Percentiles rank a stretch among this genome's conserved stretches.
These are phyloP conservation scores for Trichoderma koningii DNA, from an alignment of 2,329 filamentous ascomycete species.

Conservation along the genomic window DNA sequence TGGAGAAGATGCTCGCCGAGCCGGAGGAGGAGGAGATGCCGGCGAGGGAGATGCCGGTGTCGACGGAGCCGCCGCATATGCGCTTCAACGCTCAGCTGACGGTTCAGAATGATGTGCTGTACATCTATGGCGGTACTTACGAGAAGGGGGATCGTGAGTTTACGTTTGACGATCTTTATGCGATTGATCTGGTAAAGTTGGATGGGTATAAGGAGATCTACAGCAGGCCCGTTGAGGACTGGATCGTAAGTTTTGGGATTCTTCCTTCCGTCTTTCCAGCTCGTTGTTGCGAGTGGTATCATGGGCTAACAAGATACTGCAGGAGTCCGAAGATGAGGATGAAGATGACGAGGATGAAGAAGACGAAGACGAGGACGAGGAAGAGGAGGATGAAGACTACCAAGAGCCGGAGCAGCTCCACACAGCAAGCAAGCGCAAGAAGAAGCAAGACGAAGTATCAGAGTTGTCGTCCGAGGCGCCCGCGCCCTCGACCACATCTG, in stretches of 20 bases:
- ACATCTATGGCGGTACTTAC: conserved; percentile 92
- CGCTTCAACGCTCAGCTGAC: conserved; percentile 90
- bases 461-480: conserved; percentile 41
- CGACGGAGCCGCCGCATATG: conserved; percentile 82
- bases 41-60: conserved; percentile 63
- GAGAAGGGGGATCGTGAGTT: conserved; percentile 94
- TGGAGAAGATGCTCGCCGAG: conserved; percentile 55
- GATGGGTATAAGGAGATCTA: conserved; percentile 94
- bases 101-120: conserved; percentile 89
- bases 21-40: conserved; percentile 59
- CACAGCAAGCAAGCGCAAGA: conserved; percentile 59
- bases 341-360: conserved; percentile 60
- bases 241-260: conserved; percentile 60
- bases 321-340: conserved; percentile 60
- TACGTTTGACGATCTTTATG: conserved; percentile 93
- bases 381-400: conserved; percentile 56
- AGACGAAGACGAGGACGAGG: conserved; percentile 61
- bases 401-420: conserved; percentile 53
- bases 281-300: background rate
- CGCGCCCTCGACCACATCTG: conserved; percentile 37
- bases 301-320: conserved; percentile 28
- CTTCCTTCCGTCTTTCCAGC: background rate
- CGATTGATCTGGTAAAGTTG: conserved; percentile 89
- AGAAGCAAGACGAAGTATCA: conserved; percentile 52
- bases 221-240: conserved; percentile 79